phyloP scores from a whole-genome alignment of 2,329 filamentous ascomycete genomes.

The Colletotrichum cordylinicola region DNA sequence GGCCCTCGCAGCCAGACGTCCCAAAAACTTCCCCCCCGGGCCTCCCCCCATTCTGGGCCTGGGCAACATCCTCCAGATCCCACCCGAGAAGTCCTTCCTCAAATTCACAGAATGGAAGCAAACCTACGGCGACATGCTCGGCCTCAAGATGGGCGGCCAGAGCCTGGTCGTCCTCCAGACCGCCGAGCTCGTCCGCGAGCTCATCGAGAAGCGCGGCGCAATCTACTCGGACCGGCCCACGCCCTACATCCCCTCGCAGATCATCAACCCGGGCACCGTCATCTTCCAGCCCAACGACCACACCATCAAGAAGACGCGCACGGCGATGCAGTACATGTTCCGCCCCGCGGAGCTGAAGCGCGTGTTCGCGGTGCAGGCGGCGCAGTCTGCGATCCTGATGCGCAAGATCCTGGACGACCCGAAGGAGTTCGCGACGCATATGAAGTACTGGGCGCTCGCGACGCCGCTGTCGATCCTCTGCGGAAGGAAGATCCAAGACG shows the following conservation, averaged over 20 bases:
- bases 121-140: slow-evolving; percentile 38
- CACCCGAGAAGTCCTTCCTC: slow-evolving; percentile 27
- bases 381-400: slow-evolving; percentile 25
- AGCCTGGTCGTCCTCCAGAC: slow-evolving; percentile 39
- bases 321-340: slow-evolving; percentile 25
- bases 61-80: slow-evolving; percentile 32
- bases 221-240: slow-evolving; percentile 43
- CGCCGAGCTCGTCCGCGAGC: slow-evolving; percentile 35
- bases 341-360: slow-evolving; percentile 24
- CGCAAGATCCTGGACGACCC: slow-evolving; percentile 23
- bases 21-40: slow-evolving; percentile 25
- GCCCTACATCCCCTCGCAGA: slow-evolving; percentile 28
- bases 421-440: slow-evolving; percentile 11
- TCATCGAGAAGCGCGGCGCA: slow-evolving; percentile 40
- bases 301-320: background rate
- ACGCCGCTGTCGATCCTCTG: slow-evolving; percentile 29
- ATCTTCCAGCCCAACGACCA: slow-evolving; percentile 11
- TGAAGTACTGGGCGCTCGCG: slow-evolving; percentile 28
- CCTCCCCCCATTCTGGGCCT: slow-evolving; percentile 26
- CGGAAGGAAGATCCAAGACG: slow-evolving; percentile 23
- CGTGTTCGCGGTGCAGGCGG: slow-evolving; percentile 23
- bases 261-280: slow-evolving; percentile 25
- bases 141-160: slow-evolving; percentile 33
- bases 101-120: slow-evolving; percentile 36
- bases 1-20: background rate